Evolutionary conservation across 495 filamentous ascomycete species (phyloP).

Genomic region (Neurospora sp.): DNA sequence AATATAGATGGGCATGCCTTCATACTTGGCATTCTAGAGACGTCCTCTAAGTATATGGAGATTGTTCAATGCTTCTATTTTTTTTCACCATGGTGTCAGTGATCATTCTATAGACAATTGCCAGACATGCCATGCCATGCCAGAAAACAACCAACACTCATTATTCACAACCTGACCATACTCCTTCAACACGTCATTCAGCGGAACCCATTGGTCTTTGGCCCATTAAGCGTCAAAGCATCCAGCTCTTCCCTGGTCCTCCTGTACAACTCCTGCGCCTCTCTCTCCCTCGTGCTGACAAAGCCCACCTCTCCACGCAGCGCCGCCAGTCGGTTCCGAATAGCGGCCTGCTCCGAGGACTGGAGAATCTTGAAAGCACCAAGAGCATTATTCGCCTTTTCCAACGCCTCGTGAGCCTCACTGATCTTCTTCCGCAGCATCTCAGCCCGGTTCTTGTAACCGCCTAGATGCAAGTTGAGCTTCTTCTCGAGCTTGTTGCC

Average conservation of each 20-base stretch:
- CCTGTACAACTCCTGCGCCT: conserved; percentile 82
- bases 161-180: neutral
- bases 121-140: neutral
- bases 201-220: conserved; percentile 27
- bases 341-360: conserved; percentile 65
- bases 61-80: neutral
- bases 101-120: neutral
- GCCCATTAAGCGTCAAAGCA: conserved; percentile 33
- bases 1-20: neutral
- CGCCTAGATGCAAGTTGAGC: conserved; percentile 74
- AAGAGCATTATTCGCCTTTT: conserved; percentile 60
- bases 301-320: conserved; percentile 76
- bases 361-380: conserved; percentile 67
- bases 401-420: conserved; percentile 68
- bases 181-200: conserved; percentile 1
- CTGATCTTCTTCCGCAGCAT: conserved; percentile 68
- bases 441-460: conserved; percentile 81
- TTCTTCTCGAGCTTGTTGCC: conserved; percentile 90
- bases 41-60: neutral
- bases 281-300: conserved; percentile 72
- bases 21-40: neutral
- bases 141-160: neutral
- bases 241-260: conserved; percentile 68
- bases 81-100: neutral
- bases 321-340: conserved; percentile 60